phyloP scores from a whole-genome alignment of 1,139 yeast genomes.

The Magnusiomyces ingens region DNA sequence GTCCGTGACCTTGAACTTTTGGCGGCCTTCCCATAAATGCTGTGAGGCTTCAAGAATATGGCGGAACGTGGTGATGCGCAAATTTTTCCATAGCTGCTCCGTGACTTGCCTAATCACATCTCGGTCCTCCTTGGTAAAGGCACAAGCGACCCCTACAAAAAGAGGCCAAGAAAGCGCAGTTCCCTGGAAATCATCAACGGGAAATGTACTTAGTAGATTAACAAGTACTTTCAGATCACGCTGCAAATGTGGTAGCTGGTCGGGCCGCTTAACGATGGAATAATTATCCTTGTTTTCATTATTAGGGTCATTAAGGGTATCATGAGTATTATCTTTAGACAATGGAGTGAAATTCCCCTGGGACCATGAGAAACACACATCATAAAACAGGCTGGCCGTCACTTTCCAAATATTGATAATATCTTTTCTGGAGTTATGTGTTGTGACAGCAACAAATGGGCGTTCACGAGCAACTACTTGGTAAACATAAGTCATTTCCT shows the following conservation, averaged over 20 bases:
- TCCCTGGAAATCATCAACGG: conserved; percentile 6
- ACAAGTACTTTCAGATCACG: neutral
- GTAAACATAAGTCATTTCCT: conserved; percentile 1
- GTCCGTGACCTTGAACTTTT: neutral
- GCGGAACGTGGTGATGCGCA: conserved; percentile 11
- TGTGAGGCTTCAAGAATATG: conserved; percentile 2
- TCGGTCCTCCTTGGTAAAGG: conserved; percentile 2
- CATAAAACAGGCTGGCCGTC: neutral
- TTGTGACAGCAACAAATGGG: neutral
- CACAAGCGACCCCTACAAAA: conserved; percentile 4
- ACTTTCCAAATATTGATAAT: conserved; percentile 1
- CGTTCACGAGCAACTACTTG: neutral
- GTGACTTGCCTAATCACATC: neutral
- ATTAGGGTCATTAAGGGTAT: too few species aligned
- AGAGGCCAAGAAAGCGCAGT: conserved; percentile 12
- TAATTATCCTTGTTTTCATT: neutral
- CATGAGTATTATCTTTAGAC: too few species aligned
- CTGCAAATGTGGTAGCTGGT: conserved; percentile 1
- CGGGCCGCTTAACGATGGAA: conserved; percentile 3
- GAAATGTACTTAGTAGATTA: neutral
- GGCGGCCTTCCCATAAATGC: conserved; percentile 5
- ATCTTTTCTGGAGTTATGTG: neutral
- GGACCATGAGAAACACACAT: neutral
- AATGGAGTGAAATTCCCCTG: too few species aligned
- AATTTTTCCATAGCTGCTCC: neutral